These are phyloP conservation scores for Brassica carinata DNA, from an alignment of 345 rosid genomes.

Conservation along the genomic window DNA sequence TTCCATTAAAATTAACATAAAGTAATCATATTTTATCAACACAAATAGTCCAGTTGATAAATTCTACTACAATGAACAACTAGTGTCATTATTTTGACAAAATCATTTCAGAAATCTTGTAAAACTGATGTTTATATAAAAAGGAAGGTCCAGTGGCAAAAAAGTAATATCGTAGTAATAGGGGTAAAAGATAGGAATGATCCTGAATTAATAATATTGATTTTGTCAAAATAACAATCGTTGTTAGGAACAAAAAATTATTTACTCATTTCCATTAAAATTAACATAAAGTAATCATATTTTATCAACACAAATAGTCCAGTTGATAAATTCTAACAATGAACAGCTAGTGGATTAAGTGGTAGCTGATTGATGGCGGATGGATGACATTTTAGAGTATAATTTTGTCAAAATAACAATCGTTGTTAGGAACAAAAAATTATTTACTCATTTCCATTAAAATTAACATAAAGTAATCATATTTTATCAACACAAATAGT, in stretches of 20 bases:
- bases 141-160: too few species aligned
- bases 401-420: slow-evolving; percentile 6
- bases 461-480: background rate
- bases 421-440: slow-evolving; percentile 13
- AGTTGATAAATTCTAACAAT: too few species aligned
- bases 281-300: slow-evolving; percentile 3
- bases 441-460: background rate
- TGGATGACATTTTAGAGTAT: too few species aligned
- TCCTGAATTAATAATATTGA: too few species aligned
- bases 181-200: too few species aligned
- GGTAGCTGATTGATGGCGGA: too few species aligned
- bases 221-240: slow-evolving; percentile 10
- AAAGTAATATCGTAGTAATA: too few species aligned
- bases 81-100: slow-evolving; percentile 13
- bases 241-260: slow-evolving; percentile 11
- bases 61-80: too few species aligned
- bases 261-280: background rate
- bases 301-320: too few species aligned
- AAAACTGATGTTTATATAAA: background rate
- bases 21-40: slow-evolving; percentile 11
- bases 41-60: too few species aligned
- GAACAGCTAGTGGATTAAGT: too few species aligned
- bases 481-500: slow-evolving; percentile 12
- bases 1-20: background rate
- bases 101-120: slow-evolving; percentile 3